phyloP scores from a whole-genome alignment of 208 protist species.

The Crithidia expoeki region DNA sequence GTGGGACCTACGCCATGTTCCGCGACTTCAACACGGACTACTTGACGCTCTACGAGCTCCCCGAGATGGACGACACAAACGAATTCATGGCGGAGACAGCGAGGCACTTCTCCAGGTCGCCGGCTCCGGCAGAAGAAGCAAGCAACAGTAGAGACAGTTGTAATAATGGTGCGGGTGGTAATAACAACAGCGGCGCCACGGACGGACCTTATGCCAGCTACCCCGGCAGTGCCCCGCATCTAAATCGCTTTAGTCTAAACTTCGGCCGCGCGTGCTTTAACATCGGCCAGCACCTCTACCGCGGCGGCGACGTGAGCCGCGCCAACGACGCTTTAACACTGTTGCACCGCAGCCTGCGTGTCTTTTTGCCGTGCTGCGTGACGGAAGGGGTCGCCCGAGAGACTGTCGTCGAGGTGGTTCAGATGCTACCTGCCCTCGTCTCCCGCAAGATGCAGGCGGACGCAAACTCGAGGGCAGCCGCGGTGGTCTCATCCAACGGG shows the following conservation, averaged over 20 bases:
- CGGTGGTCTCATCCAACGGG: neutral
- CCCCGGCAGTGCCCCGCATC: slow-evolving; percentile 7
- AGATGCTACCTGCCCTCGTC: slow-evolving; percentile 61
- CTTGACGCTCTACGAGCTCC: slow-evolving; percentile 77
- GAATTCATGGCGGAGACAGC: slow-evolving; percentile 30
- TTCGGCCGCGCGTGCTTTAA: slow-evolving; percentile 75
- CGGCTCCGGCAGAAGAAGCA: neutral
- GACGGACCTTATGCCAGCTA: slow-evolving; percentile 1
- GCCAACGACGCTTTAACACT: slow-evolving; percentile 56
- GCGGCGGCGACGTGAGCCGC: slow-evolving; percentile 43
- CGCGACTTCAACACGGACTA: slow-evolving; percentile 50
- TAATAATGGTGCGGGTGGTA: neutral
- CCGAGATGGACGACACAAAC: slow-evolving; percentile 32
- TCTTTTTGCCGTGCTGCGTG: slow-evolving; percentile 49
- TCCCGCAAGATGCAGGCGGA: slow-evolving; percentile 19
- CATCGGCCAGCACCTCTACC: slow-evolving; percentile 64
- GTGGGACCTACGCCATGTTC: slow-evolving; percentile 69
- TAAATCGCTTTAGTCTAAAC: slow-evolving; percentile 49
- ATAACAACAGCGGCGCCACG: neutral
- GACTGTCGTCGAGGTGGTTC: slow-evolving; percentile 36
- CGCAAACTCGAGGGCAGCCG: slow-evolving; percentile 7
- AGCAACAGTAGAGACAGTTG: neutral
- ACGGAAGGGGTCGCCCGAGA: slow-evolving; percentile 28
- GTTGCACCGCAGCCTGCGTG: slow-evolving; percentile 60
- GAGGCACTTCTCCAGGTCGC: slow-evolving; percentile 13